Evolutionary conservation across 176 grass and related monocot genomes (phyloP), one percentile per base, ranked within the genome.

Genomic region (Eremochloa ophiuroides): DNA sequence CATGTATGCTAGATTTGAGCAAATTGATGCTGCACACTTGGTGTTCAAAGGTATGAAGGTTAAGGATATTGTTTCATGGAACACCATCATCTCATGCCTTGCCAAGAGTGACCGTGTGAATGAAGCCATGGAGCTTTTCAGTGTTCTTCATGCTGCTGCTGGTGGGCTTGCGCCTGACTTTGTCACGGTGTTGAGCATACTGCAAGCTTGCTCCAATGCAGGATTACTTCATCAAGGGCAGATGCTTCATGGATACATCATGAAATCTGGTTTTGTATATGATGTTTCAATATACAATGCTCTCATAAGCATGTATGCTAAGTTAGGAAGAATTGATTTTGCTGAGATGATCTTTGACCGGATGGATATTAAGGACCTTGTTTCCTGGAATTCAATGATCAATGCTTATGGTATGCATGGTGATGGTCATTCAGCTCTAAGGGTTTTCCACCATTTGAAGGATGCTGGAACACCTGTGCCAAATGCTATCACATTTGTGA

Each of bases 301-400:
- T 39, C 81, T 94, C 20, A 85, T 94, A 66, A 86, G 62, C 35
- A 91, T 94, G 89, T 91, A 89, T 62, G 86, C 86, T 26, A 94
- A 82, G 58, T 76, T 88, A 56, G 92, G 92, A 35, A 87, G 84
- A 28, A 20, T 87, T 56, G 74, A 85, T 85, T 94, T 75, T 1
- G 62, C 89, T 15, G 63, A 89, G 47, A 61, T 85, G 79, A 83
- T 94, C 27, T 94, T 94, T 34, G 4, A 39, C 44, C 63, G 62
- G 63, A 89, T 91, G 84, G 81, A 83, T 69, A 14, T 30, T n/a
- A 89, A 88, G 69, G 92, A 94, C 78, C 23, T 89, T 47, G 84
- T 85, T 58, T 94, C 92, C 18, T 91, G 92, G 92, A 94, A 91
- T 81, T 91, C 92, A 16, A 80, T 94, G 53, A 94, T 91, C 70